phyloP scores from a whole-genome alignment of 2,329 filamentous ascomycete species.

The Aureobasidium melanogenum region DNA sequence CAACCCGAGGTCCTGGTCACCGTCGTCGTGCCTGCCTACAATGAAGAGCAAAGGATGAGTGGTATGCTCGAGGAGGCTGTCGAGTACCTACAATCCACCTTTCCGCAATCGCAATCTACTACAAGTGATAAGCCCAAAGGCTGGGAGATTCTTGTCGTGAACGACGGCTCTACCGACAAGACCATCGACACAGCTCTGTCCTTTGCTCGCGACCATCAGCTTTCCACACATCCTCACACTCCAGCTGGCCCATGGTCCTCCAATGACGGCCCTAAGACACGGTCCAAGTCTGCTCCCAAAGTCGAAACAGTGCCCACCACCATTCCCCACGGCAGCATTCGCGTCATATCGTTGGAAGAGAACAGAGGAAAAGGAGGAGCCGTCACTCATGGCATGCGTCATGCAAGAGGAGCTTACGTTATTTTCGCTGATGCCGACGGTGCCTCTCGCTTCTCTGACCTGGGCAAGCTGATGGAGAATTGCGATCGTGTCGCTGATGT shows the following conservation, averaged over 20 bases:
- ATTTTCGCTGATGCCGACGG: slow-evolving; percentile 96
- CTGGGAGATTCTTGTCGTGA: slow-evolving; percentile 89
- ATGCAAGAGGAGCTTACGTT: slow-evolving; percentile 79
- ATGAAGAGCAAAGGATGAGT: slow-evolving; percentile 75
- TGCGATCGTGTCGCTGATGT: slow-evolving; percentile 69
- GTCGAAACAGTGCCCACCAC: slow-evolving; percentile 31
- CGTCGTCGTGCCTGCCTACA: slow-evolving; percentile 90
- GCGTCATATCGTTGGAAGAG: slow-evolving; percentile 66
- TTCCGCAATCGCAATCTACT: slow-evolving; percentile 33
- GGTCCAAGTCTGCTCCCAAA: slow-evolving; percentile 11
- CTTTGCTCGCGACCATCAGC: slow-evolving; percentile 64
- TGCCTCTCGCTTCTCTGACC: slow-evolving; percentile 75
- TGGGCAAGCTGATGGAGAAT: slow-evolving; percentile 70
- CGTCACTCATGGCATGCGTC: slow-evolving; percentile 89
- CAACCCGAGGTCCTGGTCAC: slow-evolving; percentile 76
- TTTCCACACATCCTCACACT: slow-evolving; percentile 31
- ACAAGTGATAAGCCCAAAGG: slow-evolving; percentile 38
- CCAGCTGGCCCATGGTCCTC: slow-evolving; percentile 45
- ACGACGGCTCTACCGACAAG: slow-evolving; percentile 77
- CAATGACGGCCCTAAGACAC: slow-evolving; percentile 26
- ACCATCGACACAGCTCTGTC: slow-evolving; percentile 72
- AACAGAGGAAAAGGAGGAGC: slow-evolving; percentile 94
- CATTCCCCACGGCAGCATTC: slow-evolving; percentile 66
- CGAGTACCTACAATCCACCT: slow-evolving; percentile 68
- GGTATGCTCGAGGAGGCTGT: slow-evolving; percentile 88